Evolutionary conservation across 495 filamentous ascomycete genomes (phyloP).

Genomic region (Chaetomidium leptoderma): DNA sequence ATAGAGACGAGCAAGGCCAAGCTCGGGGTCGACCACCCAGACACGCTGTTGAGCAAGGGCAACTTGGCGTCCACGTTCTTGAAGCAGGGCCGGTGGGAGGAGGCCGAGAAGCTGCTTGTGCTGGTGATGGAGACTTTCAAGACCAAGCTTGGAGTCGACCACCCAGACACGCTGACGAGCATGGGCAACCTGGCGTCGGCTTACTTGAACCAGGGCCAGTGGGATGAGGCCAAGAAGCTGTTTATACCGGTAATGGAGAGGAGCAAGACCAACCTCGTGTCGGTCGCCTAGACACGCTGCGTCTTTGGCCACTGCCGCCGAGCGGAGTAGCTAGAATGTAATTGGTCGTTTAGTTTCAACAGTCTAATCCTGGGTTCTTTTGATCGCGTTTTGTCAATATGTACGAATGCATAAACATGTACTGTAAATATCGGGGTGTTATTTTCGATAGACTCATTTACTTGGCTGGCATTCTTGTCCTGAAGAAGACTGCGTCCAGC

Average conservation of each 20-base stretch:
- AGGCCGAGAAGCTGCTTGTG: not conserved
- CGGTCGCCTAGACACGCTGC: not conserved
- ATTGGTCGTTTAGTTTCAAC: not conserved
- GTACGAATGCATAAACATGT: not conserved
- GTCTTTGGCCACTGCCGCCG: not conserved
- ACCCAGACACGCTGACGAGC: constrained; percentile 15
- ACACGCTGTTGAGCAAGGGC: constrained; percentile 31
- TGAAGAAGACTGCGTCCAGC: too few species aligned
- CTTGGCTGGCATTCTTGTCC: too few species aligned
- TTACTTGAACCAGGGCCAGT: not conserved
- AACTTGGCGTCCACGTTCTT: constrained; percentile 37
- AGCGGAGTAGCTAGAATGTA: not conserved
- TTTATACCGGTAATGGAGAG: too few species aligned
- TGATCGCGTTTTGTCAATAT: too few species aligned
- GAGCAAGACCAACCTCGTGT: too few species aligned
- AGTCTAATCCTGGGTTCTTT: too few species aligned
- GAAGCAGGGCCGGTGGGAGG: too few species aligned
- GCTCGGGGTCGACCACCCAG: too few species aligned
- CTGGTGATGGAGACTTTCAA: constrained; percentile 6
- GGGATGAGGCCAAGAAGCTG: too few species aligned
- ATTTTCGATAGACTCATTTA: too few species aligned
- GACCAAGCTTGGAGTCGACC: constrained; percentile 16
- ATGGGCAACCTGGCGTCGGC: constrained; percentile 3
- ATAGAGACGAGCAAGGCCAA: constrained; percentile 26
- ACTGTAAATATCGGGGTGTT: too few species aligned